Conservation (phyloP, 495 filamentous ascomycete species). For the Trichodelitschia bisporula region DNA sequence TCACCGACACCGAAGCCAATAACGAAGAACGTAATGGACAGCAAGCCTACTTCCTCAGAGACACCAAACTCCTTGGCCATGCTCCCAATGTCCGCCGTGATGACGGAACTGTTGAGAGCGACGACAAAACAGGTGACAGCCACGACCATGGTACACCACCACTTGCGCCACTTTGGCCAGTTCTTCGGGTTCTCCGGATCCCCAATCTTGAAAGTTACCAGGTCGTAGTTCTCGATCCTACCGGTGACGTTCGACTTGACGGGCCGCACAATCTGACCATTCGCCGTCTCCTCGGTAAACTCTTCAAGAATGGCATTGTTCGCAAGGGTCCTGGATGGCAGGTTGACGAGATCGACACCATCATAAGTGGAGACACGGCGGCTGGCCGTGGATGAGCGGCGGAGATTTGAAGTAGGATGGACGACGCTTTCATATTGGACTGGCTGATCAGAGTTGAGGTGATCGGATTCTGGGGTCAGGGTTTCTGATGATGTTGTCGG, state of each 20-base stretch:
- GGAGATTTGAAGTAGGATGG: not conserved
- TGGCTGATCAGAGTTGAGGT: too few species aligned
- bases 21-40: constrained; percentile 47
- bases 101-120: constrained; percentile 34
- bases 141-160: constrained; percentile 44
- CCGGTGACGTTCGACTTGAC: constrained; percentile 26
- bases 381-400: not conserved
- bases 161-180: constrained; percentile 36
- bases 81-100: constrained; percentile 41
- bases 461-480: too few species aligned
- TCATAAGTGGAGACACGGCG: too few species aligned
- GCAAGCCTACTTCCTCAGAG: constrained; percentile 36
- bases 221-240: constrained; percentile 32
- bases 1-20: constrained; percentile 54
- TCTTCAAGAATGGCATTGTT: constrained; percentile 34
- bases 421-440: too few species aligned
- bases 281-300: constrained; percentile 32
- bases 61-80: constrained; percentile 34
- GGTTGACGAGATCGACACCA: constrained; percentile 18
- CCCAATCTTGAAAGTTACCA: constrained; percentile 43
- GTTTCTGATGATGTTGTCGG: too few species aligned
- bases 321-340: constrained; percentile 38
- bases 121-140: constrained; percentile 39
- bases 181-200: constrained; percentile 48
- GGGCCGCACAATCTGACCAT: constrained; percentile 32